Evolutionary conservation across 2,329 filamentous ascomycete genomes (phyloP), one percentile per base, ranked within the genome.

Genomic region (Diplodia mutila): DNA sequence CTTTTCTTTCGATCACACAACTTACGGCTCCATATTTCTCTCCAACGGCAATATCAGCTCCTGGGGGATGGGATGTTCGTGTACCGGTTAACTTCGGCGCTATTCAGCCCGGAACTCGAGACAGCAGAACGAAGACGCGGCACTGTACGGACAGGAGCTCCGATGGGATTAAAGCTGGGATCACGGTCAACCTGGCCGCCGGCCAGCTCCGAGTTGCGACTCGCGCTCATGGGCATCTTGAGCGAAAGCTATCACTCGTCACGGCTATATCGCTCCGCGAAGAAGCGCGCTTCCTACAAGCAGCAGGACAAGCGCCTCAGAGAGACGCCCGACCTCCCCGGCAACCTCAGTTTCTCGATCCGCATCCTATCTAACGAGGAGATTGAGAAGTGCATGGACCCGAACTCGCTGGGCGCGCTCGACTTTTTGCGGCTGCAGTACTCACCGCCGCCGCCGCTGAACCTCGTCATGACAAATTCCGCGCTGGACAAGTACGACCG

Each of bases 371-470:
- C 89, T 0, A 84, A 88, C 8, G 89, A 90, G 55, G 93, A 97
- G 72, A 91, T 97, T 57, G 87, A 93, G 64, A 89, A 86, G 69
- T 94, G 93, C 77, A 89, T 96, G 84, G 87, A 98, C 73, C 89
- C 93, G 0, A 86, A 92, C 75, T 91, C 90, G 0, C 85, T 98
- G 21, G 89, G 94, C 75, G 95, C 95, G 0, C 84, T 98, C n/a
- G 95, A 98, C 78, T 98, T 99, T 74, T 83, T 99, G 18, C 88
- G 92, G 1, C 82, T 99, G 8, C 91, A 93, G 54, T 98, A 97
- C 79, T 91, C 90, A 49, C 85, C 93, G 0, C 90, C 93, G 0
- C 78, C 86, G 0, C 87, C 92, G 0, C 82, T 98, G 0, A 84
- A 89, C 49, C 83, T 89, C 0, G 85, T 98, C 69, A 89, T 99